Conservation (phyloP, 306 rosid genomes). For the Dryas drummondii region DNA sequence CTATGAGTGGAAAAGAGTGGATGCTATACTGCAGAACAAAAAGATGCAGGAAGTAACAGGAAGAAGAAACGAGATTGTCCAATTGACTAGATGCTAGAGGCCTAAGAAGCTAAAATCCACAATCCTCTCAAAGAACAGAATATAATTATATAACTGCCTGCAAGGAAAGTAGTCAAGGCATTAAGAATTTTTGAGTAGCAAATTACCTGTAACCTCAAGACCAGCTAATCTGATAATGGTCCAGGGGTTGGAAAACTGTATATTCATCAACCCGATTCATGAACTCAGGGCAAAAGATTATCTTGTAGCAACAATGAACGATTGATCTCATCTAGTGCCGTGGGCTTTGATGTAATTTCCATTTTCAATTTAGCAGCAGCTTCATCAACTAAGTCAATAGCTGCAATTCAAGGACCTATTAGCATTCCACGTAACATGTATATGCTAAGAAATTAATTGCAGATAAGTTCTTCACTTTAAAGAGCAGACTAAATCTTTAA, state of each 20-base stretch:
- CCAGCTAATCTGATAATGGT: constrained; percentile 80
- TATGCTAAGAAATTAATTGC: not conserved
- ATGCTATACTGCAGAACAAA: not conserved
- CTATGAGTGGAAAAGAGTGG: not conserved
- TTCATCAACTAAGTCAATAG: constrained; percentile 97
- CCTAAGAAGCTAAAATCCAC: not conserved
- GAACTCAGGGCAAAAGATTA: constrained; percentile 87
- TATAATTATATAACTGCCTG: not conserved
- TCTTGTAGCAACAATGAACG: constrained; percentile 90
- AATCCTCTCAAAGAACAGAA: not conserved
- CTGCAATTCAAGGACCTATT: constrained; percentile 46
- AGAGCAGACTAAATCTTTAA: not conserved
- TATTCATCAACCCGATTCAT: constrained; percentile 97
- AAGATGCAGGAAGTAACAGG: not conserved
- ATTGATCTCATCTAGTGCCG: constrained; percentile 94
- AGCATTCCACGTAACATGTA: constrained; percentile 16
- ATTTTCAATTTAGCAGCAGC: constrained; percentile 98
- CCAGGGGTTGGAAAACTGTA: constrained; percentile 88
- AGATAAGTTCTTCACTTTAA: not conserved
- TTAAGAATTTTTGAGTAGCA: not conserved
- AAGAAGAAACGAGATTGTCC: not conserved
- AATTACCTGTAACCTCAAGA: constrained; percentile 72
- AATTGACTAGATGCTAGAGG: not conserved
- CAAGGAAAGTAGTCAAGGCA: not conserved
- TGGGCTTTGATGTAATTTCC: constrained; percentile 98